Conservation (phyloP, 2,329 filamentous ascomycete genomes). For the Monosporascus sp. region DNA sequence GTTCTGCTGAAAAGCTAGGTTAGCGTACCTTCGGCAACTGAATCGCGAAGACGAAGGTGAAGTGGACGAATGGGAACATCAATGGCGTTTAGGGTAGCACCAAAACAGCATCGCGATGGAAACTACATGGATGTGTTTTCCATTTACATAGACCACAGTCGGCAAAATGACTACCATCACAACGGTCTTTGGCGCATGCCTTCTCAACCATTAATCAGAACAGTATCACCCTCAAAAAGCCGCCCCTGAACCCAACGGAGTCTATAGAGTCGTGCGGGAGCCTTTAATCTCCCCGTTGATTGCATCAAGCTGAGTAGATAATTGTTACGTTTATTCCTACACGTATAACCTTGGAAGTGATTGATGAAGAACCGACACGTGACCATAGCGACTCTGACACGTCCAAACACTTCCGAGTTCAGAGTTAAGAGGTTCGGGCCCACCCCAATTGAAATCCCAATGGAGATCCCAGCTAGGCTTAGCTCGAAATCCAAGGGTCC, state of each 20-base stretch:
- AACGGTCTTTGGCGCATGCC: neutral
- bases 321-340: neutral
- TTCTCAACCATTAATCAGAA: neutral
- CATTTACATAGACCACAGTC: neutral
- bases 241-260: neutral
- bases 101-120: conserved; percentile 8
- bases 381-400: neutral
- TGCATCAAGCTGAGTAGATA: neutral
- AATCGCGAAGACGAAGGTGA: neutral
- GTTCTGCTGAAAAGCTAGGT: conserved; percentile 8
- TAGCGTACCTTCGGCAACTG: neutral
- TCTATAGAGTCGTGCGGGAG: neutral
- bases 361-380: neutral
- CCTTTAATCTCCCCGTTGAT: neutral
- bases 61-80: conserved; percentile 14
- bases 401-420: neutral
- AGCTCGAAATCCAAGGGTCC: neutral
- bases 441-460: neutral
- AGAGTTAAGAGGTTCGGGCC: neutral
- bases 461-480: neutral
- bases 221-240: neutral
- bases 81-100: conserved; percentile 29
- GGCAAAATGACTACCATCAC: neutral
- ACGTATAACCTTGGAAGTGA: neutral
- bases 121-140: conserved; percentile 13